Evolutionary conservation across 2,329 filamentous ascomycete genomes (phyloP).

Genomic region (Coniochaeta sp.): DNA sequence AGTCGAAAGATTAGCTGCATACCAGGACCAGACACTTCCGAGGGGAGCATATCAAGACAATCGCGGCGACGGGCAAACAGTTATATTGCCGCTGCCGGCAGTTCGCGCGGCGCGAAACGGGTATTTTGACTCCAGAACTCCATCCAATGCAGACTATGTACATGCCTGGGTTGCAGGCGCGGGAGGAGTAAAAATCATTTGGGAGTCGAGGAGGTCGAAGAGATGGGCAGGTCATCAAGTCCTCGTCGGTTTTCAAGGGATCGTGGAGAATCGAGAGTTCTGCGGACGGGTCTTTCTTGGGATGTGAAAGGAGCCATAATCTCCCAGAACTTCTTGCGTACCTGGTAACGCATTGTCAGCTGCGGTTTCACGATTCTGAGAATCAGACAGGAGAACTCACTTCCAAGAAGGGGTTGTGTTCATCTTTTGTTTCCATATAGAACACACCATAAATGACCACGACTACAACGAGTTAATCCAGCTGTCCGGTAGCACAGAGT

Average conservation of each 20-base stretch:
- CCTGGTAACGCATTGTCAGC: conserved; percentile 16
- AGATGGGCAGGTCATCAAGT: neutral
- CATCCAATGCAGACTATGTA: conserved; percentile 15
- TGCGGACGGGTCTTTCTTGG: neutral
- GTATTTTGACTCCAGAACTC: conserved; percentile 24
- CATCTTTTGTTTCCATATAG: conserved; percentile 51
- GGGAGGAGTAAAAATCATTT: neutral
- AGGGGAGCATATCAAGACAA: conserved; percentile 7
- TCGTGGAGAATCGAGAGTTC: conserved; percentile 2
- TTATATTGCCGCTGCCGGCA: neutral
- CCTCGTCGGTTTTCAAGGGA: neutral
- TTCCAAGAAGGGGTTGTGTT: conserved; percentile 39
- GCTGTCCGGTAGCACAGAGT: neutral
- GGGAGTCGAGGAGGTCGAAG: neutral
- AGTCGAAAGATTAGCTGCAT: neutral
- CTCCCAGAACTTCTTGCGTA: conserved; percentile 30
- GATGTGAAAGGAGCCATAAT: conserved; percentile 7
- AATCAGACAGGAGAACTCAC: conserved; percentile 25
- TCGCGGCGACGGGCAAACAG: conserved; percentile 4
- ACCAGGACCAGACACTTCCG: neutral
- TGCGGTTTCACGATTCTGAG: neutral
- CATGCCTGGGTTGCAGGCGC: neutral
- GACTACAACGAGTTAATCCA: conserved; percentile 23
- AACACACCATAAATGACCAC: conserved; percentile 49
- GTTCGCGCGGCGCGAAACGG: neutral